Conservation (phyloP, 495 filamentous ascomycete genomes). For the Melanomma pulvis-pyrius region DNA sequence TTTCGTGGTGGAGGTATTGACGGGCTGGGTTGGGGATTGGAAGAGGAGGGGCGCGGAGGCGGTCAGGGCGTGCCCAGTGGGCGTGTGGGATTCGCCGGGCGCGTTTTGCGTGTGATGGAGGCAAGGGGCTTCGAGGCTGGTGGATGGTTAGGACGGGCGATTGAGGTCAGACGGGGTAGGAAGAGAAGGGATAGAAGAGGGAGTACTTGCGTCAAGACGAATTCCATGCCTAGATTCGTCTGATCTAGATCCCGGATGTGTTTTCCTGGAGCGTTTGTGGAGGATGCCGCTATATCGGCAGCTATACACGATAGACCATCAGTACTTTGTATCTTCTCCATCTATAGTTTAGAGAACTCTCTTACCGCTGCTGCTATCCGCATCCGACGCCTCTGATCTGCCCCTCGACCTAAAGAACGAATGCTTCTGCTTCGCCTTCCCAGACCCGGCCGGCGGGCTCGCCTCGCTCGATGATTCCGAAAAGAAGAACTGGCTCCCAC, state of each 20-base stretch:
- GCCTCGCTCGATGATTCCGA: conserved; percentile 9
- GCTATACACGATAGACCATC: not conserved
- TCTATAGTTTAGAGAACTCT: not conserved
- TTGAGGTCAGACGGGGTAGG: not conserved
- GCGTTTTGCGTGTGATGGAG: conserved; percentile 32
- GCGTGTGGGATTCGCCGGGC: not conserved
- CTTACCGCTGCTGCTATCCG: conserved; percentile 9
- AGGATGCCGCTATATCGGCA: not conserved
- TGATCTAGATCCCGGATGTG: conserved; percentile 23
- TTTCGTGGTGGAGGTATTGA: not conserved
- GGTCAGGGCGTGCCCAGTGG: conserved; percentile 31
- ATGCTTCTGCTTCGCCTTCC: not conserved
- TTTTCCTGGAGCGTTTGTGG: not conserved
- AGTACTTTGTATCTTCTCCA: not conserved
- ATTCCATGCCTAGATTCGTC: conserved; percentile 31
- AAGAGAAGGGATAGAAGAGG: not conserved
- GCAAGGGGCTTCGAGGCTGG: conserved; percentile 37
- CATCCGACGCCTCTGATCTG: conserved; percentile 4
- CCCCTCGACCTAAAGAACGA: conserved; percentile 20
- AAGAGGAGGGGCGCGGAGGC: conserved; percentile 30
- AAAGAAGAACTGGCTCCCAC: conserved; percentile 15
- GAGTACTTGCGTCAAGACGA: conserved; percentile 32
- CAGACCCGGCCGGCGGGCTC: not conserved
- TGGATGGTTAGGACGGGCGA: too few species aligned
- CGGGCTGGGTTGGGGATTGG: conserved; percentile 28